Percentiles rank a stretch among this genome's conserved stretches.
Conservation (phyloP, 1,284 basidiomycete genomes). For the Cutaneotrichosporon dermatis region DNA sequence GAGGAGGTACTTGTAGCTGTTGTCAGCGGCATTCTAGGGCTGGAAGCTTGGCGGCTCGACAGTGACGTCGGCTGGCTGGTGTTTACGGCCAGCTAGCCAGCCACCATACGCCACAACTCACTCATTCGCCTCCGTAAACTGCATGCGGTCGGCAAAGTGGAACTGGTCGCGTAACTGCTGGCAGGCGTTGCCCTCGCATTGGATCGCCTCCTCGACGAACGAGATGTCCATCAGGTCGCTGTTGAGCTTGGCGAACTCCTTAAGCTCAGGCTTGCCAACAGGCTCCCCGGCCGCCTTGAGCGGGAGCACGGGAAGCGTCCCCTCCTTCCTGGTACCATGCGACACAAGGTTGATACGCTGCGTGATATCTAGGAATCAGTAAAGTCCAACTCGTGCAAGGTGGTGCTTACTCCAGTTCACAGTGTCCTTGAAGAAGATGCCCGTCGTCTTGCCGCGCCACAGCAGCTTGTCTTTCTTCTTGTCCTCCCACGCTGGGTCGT, state of each 20-base stretch:
- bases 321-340: conserved; percentile 44
- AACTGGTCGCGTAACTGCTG: conserved; percentile 51
- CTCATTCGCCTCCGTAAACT: conserved; percentile 54
- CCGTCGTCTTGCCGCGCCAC: conserved; percentile 66
- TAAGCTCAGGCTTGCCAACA: conserved; percentile 51
- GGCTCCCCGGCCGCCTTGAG: conserved; percentile 26
- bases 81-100: too few relatives aligned
- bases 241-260: conserved; percentile 47
- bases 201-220: conserved; percentile 44
- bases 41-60: too few relatives aligned
- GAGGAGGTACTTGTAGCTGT: conserved; percentile 37
- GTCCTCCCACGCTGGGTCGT: conserved; percentile 58
- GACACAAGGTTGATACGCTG: conserved; percentile 53
- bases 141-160: conserved; percentile 52
- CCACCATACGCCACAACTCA: conserved; percentile 10
- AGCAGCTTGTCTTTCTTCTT: conserved; percentile 57
- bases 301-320: conserved; percentile 45
- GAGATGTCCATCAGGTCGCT: conserved; percentile 49
- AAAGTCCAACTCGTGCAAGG: too few relatives aligned
- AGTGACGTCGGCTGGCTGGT: too few relatives aligned
- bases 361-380: conserved; percentile 37
- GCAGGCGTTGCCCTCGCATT: conserved; percentile 54
- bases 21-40: conserved; percentile 56
- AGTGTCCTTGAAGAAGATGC: conserved; percentile 54
- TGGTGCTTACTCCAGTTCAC: conserved; percentile 52